Base-by-base conservation (phyloP, 106 monocot genomes). In the Dactylorhiza incarnata region DNA sequence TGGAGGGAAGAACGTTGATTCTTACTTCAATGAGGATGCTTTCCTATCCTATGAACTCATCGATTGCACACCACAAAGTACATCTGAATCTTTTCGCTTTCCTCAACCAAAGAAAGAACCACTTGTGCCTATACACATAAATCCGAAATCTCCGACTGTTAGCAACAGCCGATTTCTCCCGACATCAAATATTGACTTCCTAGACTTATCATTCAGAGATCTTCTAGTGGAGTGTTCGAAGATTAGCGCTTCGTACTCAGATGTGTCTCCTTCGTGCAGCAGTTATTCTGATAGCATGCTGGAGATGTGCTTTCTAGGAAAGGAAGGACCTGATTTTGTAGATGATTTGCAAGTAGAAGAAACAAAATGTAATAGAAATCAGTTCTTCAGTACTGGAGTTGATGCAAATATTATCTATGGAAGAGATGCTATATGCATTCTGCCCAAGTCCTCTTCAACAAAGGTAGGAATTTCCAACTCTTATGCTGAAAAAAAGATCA, bases 21-120 rank as follows among this genome's bases (percentile, higher is more conserved):
- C 51, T 16, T 68, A 45, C 45, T 19, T 71, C 22, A 74, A 71
- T 69, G 78, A 77, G 46, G 94, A 88, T 11, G 76, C 79, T 25
- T 99, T 94, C 73, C 58, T 94, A 50, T 94, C 97, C 13, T 99
- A 93, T 78, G 91, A 97, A 24, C 81, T 97, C 65, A 71, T 79
- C 9, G 74, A 90, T 73, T 73, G 81, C 19, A 72, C 78, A 45
- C 49, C 79, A 43, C 52, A 45, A 37, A 13, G 48, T 49, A 71
- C 69, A 46, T 74, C 79, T 29, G 69, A 85, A 73, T 50, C 62
- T 20, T 20, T 75, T 78, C 43, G 24, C 8, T 11, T 10, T 61
- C 52, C 49, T 2, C 70, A 84, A 26, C 73, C 74, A 68, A 85
- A 82, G 29, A 76, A 24, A 62, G 61, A 62, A 62, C 6, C 61